Percentiles rank a stretch among this genome's conserved stretches.
Evolutionary conservation across 83 land plant species (phyloP).

Genomic region (Picea engelmannii): DNA sequence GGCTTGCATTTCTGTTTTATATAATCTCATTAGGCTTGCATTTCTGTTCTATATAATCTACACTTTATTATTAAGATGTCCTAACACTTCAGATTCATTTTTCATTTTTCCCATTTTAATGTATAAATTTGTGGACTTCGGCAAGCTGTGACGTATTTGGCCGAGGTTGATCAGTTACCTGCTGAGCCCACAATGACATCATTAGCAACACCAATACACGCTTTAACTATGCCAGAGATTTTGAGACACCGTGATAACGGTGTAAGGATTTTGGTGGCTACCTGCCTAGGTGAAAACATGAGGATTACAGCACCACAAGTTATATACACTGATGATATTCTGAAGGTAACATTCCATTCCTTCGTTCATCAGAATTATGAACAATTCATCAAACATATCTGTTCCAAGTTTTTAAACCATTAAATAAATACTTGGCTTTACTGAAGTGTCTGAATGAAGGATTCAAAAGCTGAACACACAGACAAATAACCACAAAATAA

Average conservation of each 20-base stretch:
- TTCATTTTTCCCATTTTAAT: not conserved
- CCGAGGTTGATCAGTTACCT: constrained; percentile 72
- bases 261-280: constrained; percentile 60
- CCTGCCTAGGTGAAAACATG: constrained; percentile 78
- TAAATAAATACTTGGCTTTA: too few species aligned
- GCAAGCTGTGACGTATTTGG: constrained; percentile 58
- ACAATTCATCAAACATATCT: not conserved
- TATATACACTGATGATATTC: constrained; percentile 68
- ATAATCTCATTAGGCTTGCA: too few species aligned
- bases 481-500: too few species aligned
- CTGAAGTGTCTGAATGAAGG: too few species aligned
- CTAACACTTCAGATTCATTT: not conserved
- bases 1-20: not conserved
- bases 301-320: constrained; percentile 82
- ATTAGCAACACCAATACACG: constrained; percentile 52
- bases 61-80: not conserved
- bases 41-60: too few species aligned
- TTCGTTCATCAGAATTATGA: not conserved
- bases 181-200: constrained; percentile 39
- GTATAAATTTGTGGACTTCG: constrained; percentile 18
- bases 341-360: constrained; percentile 41
- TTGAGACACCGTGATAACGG: constrained; percentile 73
- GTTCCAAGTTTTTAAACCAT: not conserved
- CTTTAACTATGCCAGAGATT: constrained; percentile 51
- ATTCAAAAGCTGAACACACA: too few species aligned